Conservation (phyloP, 1,284 basidiomycete species). For the Naganishia sp. region DNA sequence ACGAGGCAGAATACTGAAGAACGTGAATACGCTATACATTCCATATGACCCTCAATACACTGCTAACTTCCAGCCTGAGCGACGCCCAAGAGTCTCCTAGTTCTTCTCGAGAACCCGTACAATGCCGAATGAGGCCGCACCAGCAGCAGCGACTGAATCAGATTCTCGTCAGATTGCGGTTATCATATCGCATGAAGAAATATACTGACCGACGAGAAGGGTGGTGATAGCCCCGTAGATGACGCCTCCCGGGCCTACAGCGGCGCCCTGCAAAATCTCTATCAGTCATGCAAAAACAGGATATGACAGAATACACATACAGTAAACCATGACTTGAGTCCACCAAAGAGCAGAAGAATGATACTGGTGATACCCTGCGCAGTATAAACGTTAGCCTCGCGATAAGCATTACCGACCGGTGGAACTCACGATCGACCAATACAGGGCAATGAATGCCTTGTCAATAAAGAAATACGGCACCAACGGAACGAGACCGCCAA, state of each 20-base stretch:
- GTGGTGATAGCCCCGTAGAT: constrained; percentile 86
- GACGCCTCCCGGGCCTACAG: constrained; percentile 60
- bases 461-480: constrained; percentile 86
- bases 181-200: too few relatives aligned
- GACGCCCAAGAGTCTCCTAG: background rate
- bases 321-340: constrained; percentile 83
- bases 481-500: constrained; percentile 82
- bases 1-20: too few relatives aligned
- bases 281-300: background rate
- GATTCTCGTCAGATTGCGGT: too few relatives aligned
- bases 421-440: constrained; percentile 50
- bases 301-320: constrained; percentile 32
- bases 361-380: constrained; percentile 68
- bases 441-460: constrained; percentile 52
- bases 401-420: constrained; percentile 59
- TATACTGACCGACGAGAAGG: constrained; percentile 78
- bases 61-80: too few relatives aligned
- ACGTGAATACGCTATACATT: too few relatives aligned
- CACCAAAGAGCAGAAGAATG: constrained; percentile 85
- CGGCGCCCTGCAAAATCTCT: constrained; percentile 59
- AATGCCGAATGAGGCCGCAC: constrained; percentile 75
- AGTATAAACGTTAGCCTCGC: constrained; percentile 52
- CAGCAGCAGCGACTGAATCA: constrained; percentile 54
- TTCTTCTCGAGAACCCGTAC: constrained; percentile 69
- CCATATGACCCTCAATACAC: too few relatives aligned